Conservation (phyloP, 2,329 filamentous ascomycete genomes). For the Fusarium coffeatum region DNA sequence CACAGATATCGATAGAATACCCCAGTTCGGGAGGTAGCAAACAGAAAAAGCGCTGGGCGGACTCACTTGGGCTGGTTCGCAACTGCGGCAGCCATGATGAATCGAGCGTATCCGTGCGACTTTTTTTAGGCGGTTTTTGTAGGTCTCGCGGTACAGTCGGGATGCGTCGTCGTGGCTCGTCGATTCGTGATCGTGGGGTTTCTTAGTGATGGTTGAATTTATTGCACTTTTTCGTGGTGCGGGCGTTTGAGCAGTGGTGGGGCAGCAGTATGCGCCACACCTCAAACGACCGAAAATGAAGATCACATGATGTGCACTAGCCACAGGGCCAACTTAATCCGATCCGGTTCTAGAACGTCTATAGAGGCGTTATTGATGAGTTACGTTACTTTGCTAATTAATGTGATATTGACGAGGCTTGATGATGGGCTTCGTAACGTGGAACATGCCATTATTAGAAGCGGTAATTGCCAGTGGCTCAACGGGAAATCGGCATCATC, state of each 20-base stretch:
- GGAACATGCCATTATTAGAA: slow-evolving; percentile 14
- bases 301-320: slow-evolving; percentile 48
- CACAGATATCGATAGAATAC: slow-evolving; percentile 38
- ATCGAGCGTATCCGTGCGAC: slow-evolving; percentile 34
- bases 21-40: slow-evolving; percentile 23
- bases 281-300: slow-evolving; percentile 14
- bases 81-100: slow-evolving; percentile 55
- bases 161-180: slow-evolving; percentile 42
- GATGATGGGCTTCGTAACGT: background rate
- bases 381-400: slow-evolving; percentile 10
- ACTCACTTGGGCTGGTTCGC: slow-evolving; percentile 57
- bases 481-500: slow-evolving; percentile 39
- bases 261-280: slow-evolving; percentile 48
- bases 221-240: slow-evolving; percentile 56
- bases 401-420: background rate
- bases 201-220: slow-evolving; percentile 52
- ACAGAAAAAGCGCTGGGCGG: slow-evolving; percentile 18
- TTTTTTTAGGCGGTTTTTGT: slow-evolving; percentile 25
- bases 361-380: background rate
- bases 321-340: slow-evolving; percentile 38
- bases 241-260: slow-evolving; percentile 51
- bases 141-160: slow-evolving; percentile 34
- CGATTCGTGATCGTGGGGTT: slow-evolving; percentile 54
- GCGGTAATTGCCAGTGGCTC: slow-evolving; percentile 6
- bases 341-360: background rate